Conservation (phyloP, 306 rosid species). For the Corylus americana region DNA sequence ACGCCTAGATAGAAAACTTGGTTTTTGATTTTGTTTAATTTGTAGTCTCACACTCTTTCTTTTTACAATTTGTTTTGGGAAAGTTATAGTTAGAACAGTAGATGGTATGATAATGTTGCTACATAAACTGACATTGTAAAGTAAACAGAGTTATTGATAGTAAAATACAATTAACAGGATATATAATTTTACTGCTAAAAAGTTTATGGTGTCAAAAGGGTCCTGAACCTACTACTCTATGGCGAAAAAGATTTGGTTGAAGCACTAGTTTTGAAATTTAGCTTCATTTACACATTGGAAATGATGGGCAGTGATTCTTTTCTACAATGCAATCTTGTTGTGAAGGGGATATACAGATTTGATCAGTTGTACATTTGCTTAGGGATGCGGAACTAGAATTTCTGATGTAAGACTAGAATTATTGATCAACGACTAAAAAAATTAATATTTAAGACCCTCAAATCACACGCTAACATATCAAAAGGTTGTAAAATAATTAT, state of each 20-base stretch:
- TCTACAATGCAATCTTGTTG: too few species aligned
- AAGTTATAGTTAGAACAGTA: neutral
- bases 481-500: too few species aligned
- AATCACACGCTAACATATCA: too few species aligned
- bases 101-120: neutral
- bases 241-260: neutral
- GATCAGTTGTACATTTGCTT: too few species aligned
- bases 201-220: neutral
- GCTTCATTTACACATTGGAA: neutral
- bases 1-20: constrained; percentile 64
- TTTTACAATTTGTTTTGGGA: neutral
- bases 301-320: too few species aligned
- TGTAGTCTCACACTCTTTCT: neutral
- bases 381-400: too few species aligned
- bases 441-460: too few species aligned
- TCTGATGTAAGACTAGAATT: too few species aligned
- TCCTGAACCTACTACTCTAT: too few species aligned
- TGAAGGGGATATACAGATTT: too few species aligned
- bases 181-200: too few species aligned
- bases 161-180: constrained; percentile 27
- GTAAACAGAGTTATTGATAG: constrained; percentile 43
- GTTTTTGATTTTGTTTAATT: neutral
- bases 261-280: neutral
- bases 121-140: neutral
- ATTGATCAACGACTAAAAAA: too few species aligned